Base-by-base conservation (phyloP, 1,139 yeast genomes). In the Casaregolazyma suthepensis region DNA sequence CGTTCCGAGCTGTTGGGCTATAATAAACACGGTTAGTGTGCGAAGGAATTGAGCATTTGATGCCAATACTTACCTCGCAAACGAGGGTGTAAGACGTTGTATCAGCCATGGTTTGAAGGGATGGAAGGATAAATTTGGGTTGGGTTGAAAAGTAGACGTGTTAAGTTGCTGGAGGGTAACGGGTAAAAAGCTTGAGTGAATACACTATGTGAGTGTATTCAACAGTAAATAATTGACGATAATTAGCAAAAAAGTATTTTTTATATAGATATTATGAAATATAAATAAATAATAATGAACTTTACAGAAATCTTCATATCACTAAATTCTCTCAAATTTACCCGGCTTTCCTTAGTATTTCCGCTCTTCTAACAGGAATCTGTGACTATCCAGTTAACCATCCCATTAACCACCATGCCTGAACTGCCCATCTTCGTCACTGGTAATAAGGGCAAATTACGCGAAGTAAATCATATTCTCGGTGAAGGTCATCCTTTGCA, bases 381-480 rank as follows among this genome's bases (percentile, higher is more conserved):
- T 6, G 31, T 26, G 5, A 5, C 10, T 26, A 10, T 6, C 31
- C 31, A 26, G 5, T 26, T 26, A 6, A 12, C 38, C 13, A 12
- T 12, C 38, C 38, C 38, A 31, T 13, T 10, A 31, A 2, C 40
- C 15, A 29, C 10, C 26, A 26, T 45, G 29, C 43, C 40, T 35
- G 17, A 35, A 22, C 19, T 40, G 12, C 53, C 50, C 17, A 47
- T 46, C 17, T 46, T 42, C 35, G 51, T 43, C 7, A 87, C 96
- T 2, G 96, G 99, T 18, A 93, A 93, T 70, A 82, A 83, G 58
- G 89, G 91, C 72, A 93, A 93, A 70, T 77, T 91, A 57, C 80
- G 79, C 61, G 99, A 93, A 68, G 95, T 91, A 31, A 77, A 83
- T 57, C 83, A 85, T 55, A 86, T 93, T 54, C 78, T 93, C 23